Evolutionary conservation across 2,329 filamentous ascomycete genomes (phyloP).

Genomic region (Chrysoporthe austroafricana): DNA sequence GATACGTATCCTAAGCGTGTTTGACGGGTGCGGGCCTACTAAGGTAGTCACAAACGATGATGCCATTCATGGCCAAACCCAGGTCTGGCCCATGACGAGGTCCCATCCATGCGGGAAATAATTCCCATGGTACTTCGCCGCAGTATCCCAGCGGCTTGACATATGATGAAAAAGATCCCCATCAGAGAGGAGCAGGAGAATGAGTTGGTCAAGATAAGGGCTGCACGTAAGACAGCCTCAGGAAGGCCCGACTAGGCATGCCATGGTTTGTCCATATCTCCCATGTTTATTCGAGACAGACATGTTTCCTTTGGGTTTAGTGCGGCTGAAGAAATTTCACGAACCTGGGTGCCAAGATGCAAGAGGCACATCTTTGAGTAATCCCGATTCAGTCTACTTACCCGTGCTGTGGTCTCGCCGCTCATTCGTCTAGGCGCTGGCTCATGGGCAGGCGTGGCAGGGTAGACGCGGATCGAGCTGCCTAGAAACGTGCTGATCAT

Average conservation of each 20-base stretch:
- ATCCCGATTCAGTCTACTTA: neutral
- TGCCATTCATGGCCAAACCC: constrained; percentile 1
- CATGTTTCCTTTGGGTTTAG: constrained; percentile 22
- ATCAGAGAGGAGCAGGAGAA: neutral
- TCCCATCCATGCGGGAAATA: constrained; percentile 10
- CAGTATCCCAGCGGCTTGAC: constrained; percentile 5
- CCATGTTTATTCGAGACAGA: neutral
- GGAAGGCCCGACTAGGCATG: constrained; percentile 21
- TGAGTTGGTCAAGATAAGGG: constrained; percentile 4
- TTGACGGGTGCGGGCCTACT: constrained; percentile 10
- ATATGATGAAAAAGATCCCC: constrained; percentile 5
- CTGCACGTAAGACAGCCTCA: constrained; percentile 13
- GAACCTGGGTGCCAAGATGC: neutral
- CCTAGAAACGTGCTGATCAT: constrained; percentile 11
- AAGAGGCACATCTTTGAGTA: neutral
- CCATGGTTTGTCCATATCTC: constrained; percentile 10
- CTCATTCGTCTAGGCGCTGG: neutral
- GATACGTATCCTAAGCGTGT: constrained; percentile 7
- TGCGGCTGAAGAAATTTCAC: constrained; percentile 26
- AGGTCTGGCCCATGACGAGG: constrained; percentile 3
- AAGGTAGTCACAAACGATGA: constrained; percentile 18
- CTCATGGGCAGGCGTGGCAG: neutral
- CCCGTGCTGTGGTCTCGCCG: neutral
- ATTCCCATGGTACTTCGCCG: constrained; percentile 2
- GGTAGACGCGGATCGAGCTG: constrained; percentile 12